Evolutionary conservation across 2,329 filamentous ascomycete species (phyloP).

Genomic region (Mycogone perniciosa): DNA sequence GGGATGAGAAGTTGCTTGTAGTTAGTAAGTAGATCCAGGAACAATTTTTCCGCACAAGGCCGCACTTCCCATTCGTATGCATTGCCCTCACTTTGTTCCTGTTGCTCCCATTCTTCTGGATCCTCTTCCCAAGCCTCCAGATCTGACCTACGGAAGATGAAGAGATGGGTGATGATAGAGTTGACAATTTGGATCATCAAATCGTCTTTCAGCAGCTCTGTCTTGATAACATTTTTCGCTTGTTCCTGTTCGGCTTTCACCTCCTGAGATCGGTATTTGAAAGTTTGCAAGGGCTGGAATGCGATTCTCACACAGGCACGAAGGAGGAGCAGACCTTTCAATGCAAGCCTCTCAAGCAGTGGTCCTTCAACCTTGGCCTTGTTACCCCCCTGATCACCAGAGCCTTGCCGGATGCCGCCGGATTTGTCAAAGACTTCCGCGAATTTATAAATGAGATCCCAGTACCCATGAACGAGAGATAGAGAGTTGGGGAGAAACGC

Average conservation of each 20-base stretch:
- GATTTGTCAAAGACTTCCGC: constrained; percentile 65
- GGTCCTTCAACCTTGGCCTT: constrained; percentile 53
- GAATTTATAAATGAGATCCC: constrained; percentile 72
- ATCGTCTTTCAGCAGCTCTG: constrained; percentile 65
- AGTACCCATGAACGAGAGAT: constrained; percentile 73
- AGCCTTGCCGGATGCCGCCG: constrained; percentile 46
- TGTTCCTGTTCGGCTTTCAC: constrained; percentile 69
- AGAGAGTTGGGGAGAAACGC: constrained; percentile 74
- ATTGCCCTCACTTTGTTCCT: constrained; percentile 76
- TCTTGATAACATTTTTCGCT: constrained; percentile 64
- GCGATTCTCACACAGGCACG: constrained; percentile 80
- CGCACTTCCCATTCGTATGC: constrained; percentile 90
- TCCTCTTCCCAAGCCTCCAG: constrained; percentile 90
- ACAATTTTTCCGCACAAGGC: constrained; percentile 88
- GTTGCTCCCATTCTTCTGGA: constrained; percentile 90
- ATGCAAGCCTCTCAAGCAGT: constrained; percentile 68
- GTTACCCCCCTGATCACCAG: constrained; percentile 29
- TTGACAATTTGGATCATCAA: constrained; percentile 79
- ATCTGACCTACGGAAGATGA: constrained; percentile 79
- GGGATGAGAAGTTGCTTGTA: constrained; percentile 77
- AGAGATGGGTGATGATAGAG: constrained; percentile 76
- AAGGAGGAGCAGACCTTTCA: constrained; percentile 78
- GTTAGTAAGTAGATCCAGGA: constrained; percentile 83
- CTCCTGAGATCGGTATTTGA: constrained; percentile 72
- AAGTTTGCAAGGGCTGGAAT: constrained; percentile 71